Base-by-base conservation (phyloP, 2,329 filamentous ascomycete species). In the Trichophyton rubrum region DNA sequence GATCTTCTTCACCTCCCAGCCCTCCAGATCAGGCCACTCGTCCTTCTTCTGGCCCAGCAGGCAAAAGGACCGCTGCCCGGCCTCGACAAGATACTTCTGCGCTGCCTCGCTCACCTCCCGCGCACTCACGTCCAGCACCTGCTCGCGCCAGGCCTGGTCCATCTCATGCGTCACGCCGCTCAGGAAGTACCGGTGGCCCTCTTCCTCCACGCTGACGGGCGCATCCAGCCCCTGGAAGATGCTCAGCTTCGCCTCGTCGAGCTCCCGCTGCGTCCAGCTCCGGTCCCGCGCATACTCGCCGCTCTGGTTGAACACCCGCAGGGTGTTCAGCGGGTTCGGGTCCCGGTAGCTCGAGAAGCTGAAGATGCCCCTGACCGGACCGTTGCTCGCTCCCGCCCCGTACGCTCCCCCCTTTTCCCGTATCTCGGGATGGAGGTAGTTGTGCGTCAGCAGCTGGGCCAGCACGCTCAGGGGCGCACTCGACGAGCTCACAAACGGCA, bases 371-470 rank as follows among this genome's bases (percentile, higher is more conserved):
- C 89, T 87, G 6, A 96, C 77, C 0, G 87, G 83, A 24, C 85
- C 85, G 51, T 88, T 86, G 71, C 90, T 92, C 1, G 93, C 92
- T 13, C 91, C 90, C 22, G 90, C 93, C 51, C 93, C 93, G 67
- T 99, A 99, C 0, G 93, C 93, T 41, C 93, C 93, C 35, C 93
- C 93, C 75, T 97, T 97, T 71, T 99, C 93, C 60, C 93, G 88
- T 66, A 99, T 96, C 74, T 97, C 93, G 66, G 95, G 92, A 71
- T 99, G 93, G 30, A 99, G 80, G 70, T 96, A 89, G 74, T 96
- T 96, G 77, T 99, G 92, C 0, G 92, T 97, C 35, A 99, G 82
- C 17, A 99, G 83, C 71, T 96, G 90, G 11, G 91, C 85, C 22
- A 99, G 84, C 45, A 97, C 87, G 68, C 92, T 90, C 15, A 97